Evolutionary conservation across 495 filamentous ascomycete genomes (phyloP).

Genomic region (Umbilicaria muhlenbergii): DNA sequence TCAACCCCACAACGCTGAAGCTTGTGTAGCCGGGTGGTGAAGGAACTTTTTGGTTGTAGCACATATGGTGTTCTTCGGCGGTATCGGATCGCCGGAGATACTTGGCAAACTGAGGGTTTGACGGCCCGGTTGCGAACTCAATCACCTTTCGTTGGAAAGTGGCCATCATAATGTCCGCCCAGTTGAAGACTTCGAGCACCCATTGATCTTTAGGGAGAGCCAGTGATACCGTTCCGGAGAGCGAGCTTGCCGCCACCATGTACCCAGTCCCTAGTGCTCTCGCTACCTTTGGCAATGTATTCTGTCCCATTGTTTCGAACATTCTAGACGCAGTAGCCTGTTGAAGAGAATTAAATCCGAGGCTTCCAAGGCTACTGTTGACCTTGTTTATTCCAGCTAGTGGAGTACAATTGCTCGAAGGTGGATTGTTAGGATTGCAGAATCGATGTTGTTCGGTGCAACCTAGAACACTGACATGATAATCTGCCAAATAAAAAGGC

Average conservation of each 20-base stretch:
- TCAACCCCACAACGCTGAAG: slow-evolving; percentile 12
- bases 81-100: not conserved
- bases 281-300: not conserved
- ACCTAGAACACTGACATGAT: slow-evolving; percentile 4
- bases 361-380: not conserved
- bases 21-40: slow-evolving; percentile 6
- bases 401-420: not conserved
- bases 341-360: slow-evolving; percentile 2
- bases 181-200: slow-evolving; percentile 16
- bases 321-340: not conserved
- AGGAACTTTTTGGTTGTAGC: slow-evolving; percentile 5
- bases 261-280: not conserved
- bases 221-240: slow-evolving; percentile 1
- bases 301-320: not conserved
- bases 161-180: slow-evolving; percentile 15
- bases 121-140: slow-evolving; percentile 13
- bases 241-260: slow-evolving; percentile 1
- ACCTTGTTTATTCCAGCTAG: not conserved
- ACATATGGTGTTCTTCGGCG: slow-evolving; percentile 4
- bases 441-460: slow-evolving; percentile 14
- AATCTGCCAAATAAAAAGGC: not conserved
- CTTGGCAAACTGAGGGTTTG: not conserved
- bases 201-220: slow-evolving; percentile 18
- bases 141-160: slow-evolving; percentile 14
- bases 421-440: slow-evolving; percentile 5